Evolutionary conservation across 208 protist genomes (phyloP).

Genomic region (Angomonas deanei): DNA sequence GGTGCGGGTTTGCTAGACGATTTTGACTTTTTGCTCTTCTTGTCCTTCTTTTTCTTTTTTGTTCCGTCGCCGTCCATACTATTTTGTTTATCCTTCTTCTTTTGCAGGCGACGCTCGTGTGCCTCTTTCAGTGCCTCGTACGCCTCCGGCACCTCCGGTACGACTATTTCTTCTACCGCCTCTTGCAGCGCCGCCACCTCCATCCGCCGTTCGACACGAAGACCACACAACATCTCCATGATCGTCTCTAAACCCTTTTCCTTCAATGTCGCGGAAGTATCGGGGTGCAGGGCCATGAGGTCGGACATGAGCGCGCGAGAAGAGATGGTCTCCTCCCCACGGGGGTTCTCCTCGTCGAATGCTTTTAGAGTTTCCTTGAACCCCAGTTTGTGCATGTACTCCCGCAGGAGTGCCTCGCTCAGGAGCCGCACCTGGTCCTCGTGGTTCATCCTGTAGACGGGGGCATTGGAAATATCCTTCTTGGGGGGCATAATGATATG

Average conservation of each 20-base stretch:
- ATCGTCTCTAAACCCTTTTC: slow-evolving; percentile 77
- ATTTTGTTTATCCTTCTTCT: slow-evolving; percentile 14
- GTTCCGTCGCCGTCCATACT: background rate
- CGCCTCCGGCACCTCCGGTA: slow-evolving; percentile 46
- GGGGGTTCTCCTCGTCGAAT: slow-evolving; percentile 85
- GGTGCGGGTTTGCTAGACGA: background rate
- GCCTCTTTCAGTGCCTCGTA: slow-evolving; percentile 18
- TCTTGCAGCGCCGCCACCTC: slow-evolving; percentile 40
- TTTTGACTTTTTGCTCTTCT: background rate
- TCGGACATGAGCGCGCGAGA: slow-evolving; percentile 86
- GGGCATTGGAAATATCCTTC: slow-evolving; percentile 40
- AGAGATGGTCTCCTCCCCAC: slow-evolving; percentile 70
- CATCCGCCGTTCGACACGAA: slow-evolving; percentile 64
- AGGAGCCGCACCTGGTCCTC: slow-evolving; percentile 83
- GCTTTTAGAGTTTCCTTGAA: slow-evolving; percentile 72
- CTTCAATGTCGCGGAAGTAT: slow-evolving; percentile 56
- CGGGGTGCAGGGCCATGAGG: slow-evolving; percentile 60
- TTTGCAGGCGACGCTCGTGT: slow-evolving; percentile 18
- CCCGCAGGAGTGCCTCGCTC: slow-evolving; percentile 77
- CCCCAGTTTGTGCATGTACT: slow-evolving; percentile 89
- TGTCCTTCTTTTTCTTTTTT: slow-evolving; percentile 13
- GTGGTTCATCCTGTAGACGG: slow-evolving; percentile 61
- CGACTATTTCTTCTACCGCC: slow-evolving; percentile 19
- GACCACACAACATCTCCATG: slow-evolving; percentile 87
- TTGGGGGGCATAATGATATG: slow-evolving; percentile 64